Evolutionary conservation across 331 rosid genomes (phyloP), one percentile per base, ranked within the genome.

Genomic region (Cucumis variabilis): DNA sequence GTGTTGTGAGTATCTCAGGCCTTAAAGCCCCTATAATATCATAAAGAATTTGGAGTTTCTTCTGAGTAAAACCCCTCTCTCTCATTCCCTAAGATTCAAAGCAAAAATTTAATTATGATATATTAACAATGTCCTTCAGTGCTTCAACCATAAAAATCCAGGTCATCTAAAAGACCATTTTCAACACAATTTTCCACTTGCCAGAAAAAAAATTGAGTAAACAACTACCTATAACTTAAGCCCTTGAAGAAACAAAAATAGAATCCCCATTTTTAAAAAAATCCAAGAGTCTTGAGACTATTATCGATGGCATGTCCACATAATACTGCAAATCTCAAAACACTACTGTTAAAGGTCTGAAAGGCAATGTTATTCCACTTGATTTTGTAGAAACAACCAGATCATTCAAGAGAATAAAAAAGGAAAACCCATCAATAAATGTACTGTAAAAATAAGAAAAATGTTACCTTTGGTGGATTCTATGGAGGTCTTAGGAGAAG

Each of bases 251-350:
- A 63, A 37, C 30, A 30, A 28, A 13, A 62, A 23, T 28, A 30
- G 17, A 30, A 63, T 37, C 44, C 7, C 44, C 44, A 5, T 15
- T 50, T 50, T n/a, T 0, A 1, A 46, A n/a, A 77, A 76, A 76
- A n/a, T n/a, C 60, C n/a, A n/a, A n/a, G 0, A 50, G 68, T 48
- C 12, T 48, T 0, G 24, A 77, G n/a, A 48, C 2, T 41, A 90
- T 91, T 92, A 96, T 98, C 93, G 88, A 89, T 58, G 99, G 96
- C 68, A 88, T 90, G 60, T 95, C 96, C 13, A 96, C 96, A 53
- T 89, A 92, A 89, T 96, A 96, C 88, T 93, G 97, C 91, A 96
- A 92, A 88, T 96, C 96, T 88, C 92, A 92, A 82, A 96, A 96
- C 41, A 92, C 87, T 41, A 94, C 89, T 77, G 96, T 63, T 68